A percentile compares a stretch with the other conserved stretches of the same genome.
Conservation (phyloP, 169 alveolate genomes). For the Amoebophrya sp. region DNA sequence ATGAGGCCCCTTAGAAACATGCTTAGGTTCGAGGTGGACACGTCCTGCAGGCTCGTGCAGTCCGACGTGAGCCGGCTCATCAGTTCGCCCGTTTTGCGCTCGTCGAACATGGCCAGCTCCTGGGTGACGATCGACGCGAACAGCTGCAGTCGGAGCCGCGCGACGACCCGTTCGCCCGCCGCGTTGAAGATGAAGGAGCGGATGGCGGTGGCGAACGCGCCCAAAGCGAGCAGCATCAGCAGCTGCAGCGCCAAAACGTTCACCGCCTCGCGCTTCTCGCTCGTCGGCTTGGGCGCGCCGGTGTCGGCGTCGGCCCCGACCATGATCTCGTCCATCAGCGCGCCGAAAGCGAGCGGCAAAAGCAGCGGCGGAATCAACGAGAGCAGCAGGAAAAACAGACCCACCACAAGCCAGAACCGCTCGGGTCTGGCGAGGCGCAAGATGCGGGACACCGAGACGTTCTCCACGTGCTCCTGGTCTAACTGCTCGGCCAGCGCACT, state of each 20-base stretch:
- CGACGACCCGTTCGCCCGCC: neutral
- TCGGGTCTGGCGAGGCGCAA: neutral
- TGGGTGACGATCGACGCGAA: neutral
- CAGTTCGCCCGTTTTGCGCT: slow-evolving; percentile 18
- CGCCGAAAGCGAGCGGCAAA: neutral
- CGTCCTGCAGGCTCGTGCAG: slow-evolving; percentile 11
- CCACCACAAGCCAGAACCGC: neutral
- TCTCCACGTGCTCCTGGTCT: neutral
- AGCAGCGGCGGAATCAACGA: neutral
- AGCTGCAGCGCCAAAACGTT: neutral
- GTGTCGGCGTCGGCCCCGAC: neutral
- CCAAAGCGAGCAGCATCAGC: neutral
- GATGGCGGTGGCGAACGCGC: neutral
- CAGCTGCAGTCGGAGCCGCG: neutral
- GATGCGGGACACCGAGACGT: neutral
- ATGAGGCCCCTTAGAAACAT: neutral
- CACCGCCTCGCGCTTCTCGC: neutral
- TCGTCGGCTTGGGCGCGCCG: neutral
- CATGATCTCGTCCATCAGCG: neutral
- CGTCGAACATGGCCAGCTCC: slow-evolving; percentile 14
- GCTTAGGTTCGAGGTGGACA: neutral
- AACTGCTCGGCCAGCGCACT: neutral
- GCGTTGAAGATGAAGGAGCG: neutral
- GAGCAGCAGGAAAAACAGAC: neutral
- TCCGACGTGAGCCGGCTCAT: slow-evolving; percentile 4